These are phyloP conservation scores for Yarrowia alimentaria DNA, from an alignment of 805 yeast species.

Conservation along the genomic window DNA sequence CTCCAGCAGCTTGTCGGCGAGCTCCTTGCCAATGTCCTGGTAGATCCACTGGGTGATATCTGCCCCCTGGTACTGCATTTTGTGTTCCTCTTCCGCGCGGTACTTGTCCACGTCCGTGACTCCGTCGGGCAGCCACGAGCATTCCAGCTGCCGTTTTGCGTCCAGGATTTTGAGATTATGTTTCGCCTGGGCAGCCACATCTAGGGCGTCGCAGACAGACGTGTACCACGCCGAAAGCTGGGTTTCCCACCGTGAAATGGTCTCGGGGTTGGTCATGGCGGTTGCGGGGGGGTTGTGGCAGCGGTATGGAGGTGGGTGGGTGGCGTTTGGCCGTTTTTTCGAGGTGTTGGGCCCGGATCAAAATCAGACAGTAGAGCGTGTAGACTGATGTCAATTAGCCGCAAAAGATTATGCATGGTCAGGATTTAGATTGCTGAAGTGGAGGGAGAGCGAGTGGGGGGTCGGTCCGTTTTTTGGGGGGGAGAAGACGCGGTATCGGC, in stretches of 20 bases:
- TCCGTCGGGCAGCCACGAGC: conserved; percentile 16
- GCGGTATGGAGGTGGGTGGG: background rate
- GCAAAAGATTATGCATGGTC: too few species aligned
- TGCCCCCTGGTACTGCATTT: conserved; percentile 1
- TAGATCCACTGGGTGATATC: conserved; percentile 23
- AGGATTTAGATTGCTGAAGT: too few species aligned
- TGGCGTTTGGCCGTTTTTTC: too few species aligned
- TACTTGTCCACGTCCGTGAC: conserved; percentile 8
- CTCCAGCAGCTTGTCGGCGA: conserved; percentile 21
- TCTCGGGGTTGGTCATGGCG: conserved; percentile 13
- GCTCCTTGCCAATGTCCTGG: conserved; percentile 18
- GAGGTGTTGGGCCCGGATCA: too few species aligned
- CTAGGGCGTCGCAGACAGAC: conserved; percentile 3
- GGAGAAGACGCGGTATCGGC: too few species aligned
- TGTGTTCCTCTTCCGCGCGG: background rate
- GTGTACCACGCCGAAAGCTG: conserved; percentile 13
- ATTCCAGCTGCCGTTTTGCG: conserved; percentile 9
- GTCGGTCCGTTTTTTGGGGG: too few species aligned
- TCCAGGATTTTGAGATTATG: conserved; percentile 10
- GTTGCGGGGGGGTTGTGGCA: background rate
- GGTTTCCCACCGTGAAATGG: conserved; percentile 21
- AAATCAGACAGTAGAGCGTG: too few species aligned
- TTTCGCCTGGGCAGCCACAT: conserved; percentile 18
- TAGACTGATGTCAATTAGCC: too few species aligned
- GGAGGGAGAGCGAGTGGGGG: too few species aligned